phyloP scores from a whole-genome alignment of 2,329 filamentous ascomycete species.

The Emmonsia crescens region DNA sequence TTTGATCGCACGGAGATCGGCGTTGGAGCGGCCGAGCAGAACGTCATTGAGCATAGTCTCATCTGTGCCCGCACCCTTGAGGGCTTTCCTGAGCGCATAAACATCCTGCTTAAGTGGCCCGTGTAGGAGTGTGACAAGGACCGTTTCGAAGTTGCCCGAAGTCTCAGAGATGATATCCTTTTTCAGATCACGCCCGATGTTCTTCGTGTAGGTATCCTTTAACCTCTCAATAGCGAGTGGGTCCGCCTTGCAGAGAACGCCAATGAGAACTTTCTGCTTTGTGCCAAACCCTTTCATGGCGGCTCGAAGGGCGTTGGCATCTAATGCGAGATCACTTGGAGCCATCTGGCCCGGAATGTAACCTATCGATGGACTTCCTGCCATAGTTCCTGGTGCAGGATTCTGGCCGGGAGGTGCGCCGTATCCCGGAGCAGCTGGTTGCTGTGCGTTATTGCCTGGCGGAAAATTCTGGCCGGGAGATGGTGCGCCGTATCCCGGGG shows the following conservation, averaged over 20 bases:
- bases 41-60: slow-evolving; percentile 79
- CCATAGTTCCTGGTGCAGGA: slow-evolving; percentile 37
- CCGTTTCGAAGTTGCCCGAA: slow-evolving; percentile 57
- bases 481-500: slow-evolving; percentile 6
- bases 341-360: slow-evolving; percentile 56
- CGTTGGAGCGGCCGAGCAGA: slow-evolving; percentile 70
- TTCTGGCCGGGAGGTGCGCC: slow-evolving; percentile 1
- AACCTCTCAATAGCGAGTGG: slow-evolving; percentile 60
- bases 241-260: slow-evolving; percentile 55
- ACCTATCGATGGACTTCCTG: slow-evolving; percentile 46
- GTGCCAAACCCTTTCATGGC: slow-evolving; percentile 86
- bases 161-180: slow-evolving; percentile 65
- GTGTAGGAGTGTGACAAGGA: slow-evolving; percentile 56
- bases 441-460: too few species aligned
- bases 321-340: slow-evolving; percentile 51
- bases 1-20: slow-evolving; percentile 82
- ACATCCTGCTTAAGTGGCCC: slow-evolving; percentile 74
- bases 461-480: not conserved
- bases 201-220: slow-evolving; percentile 51
- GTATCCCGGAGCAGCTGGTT: slow-evolving; percentile 4
- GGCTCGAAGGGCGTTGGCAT: slow-evolving; percentile 56
- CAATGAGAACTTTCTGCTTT: slow-evolving; percentile 61
- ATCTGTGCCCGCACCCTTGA: slow-evolving; percentile 75
- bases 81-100: slow-evolving; percentile 56
- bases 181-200: slow-evolving; percentile 53